These are phyloP conservation scores for Phytophthora quininea DNA, from an alignment of 352 stramenopile genomes.

Conservation along the genomic window DNA sequence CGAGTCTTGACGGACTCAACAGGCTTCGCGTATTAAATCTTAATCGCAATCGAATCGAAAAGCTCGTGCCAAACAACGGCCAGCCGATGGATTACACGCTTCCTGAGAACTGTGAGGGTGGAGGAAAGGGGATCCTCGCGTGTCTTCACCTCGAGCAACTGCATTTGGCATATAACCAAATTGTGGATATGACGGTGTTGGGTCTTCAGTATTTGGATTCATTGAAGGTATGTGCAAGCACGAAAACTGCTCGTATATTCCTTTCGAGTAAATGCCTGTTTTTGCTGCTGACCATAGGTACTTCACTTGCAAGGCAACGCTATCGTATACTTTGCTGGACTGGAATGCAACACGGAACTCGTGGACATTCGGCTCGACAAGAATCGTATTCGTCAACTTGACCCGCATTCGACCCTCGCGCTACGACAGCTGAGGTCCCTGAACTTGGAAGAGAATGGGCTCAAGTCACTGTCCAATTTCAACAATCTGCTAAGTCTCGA, in stretches of 20 bases:
- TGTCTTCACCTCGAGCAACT: conserved; percentile 75
- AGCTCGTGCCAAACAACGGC: conserved; percentile 35
- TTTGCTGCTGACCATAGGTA: conserved; percentile 35
- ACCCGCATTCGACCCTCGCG: conserved; percentile 52
- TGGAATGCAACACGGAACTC: conserved; percentile 69
- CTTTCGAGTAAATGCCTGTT: neutral
- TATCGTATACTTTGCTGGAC: conserved; percentile 66
- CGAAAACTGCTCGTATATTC: too few species aligned
- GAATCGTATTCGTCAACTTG: conserved; percentile 85
- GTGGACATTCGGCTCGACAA: conserved; percentile 79
- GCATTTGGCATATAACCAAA: conserved; percentile 79
- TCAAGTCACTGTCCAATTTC: conserved; percentile 76
- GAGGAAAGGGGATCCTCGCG: conserved; percentile 61
- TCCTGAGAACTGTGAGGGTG: conserved; percentile 31
- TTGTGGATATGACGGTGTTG: conserved; percentile 76
- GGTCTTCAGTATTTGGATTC: conserved; percentile 68
- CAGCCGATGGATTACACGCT: conserved; percentile 25
- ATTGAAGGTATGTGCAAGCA: conserved; percentile 49
- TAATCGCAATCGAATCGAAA: conserved; percentile 80
- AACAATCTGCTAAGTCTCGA: conserved; percentile 71
- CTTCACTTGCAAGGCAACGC: conserved; percentile 84
- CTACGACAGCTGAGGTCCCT: conserved; percentile 64
- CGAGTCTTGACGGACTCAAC: conserved; percentile 60
- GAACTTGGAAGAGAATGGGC: conserved; percentile 80
- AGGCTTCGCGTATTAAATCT: conserved; percentile 74